Evolutionary conservation across 768 basidiomycete genomes (phyloP).

Genomic region (Pisolithus marmoratus): DNA sequence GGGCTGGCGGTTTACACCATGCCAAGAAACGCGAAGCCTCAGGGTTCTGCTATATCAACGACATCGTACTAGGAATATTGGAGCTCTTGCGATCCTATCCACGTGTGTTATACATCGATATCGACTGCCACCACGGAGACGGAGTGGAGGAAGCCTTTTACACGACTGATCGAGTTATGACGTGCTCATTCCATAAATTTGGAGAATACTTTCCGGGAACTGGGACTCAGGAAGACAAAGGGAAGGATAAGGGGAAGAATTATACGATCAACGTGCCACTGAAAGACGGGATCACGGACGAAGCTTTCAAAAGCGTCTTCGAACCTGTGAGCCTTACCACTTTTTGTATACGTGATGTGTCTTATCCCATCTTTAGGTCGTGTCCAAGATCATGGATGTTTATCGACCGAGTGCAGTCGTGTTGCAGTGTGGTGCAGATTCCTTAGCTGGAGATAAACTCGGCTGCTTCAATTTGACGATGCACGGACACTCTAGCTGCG

Average conservation of each 20-base stretch:
- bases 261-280: conserved; percentile 93
- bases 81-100: conserved; percentile 83
- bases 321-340: conserved; percentile 62
- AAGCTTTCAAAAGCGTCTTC: conserved; percentile 82
- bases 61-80: conserved; percentile 91
- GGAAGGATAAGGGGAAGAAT: conserved; percentile 75
- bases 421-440: conserved; percentile 95
- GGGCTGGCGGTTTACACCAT: conserved; percentile 98
- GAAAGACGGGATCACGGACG: conserved; percentile 92
- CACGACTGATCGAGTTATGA: conserved; percentile 96
- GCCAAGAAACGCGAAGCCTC: conserved; percentile 99
- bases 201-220: conserved; percentile 80
- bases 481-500: conserved; percentile 91
- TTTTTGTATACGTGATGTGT: neutral
- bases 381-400: conserved; percentile 81
- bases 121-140: conserved; percentile 99
- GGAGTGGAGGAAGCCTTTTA: conserved; percentile 99
- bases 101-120: conserved; percentile 94
- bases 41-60: conserved; percentile 99
- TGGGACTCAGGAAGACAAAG: conserved; percentile 78
- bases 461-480: conserved; percentile 96
- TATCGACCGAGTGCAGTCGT: conserved; percentile 84
- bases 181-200: conserved; percentile 94
- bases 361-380: conserved; percentile 44
- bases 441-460: conserved; percentile 89